Evolutionary conservation across 176 grass and related monocot species (phyloP).

Genomic region (Stipa capillata): DNA sequence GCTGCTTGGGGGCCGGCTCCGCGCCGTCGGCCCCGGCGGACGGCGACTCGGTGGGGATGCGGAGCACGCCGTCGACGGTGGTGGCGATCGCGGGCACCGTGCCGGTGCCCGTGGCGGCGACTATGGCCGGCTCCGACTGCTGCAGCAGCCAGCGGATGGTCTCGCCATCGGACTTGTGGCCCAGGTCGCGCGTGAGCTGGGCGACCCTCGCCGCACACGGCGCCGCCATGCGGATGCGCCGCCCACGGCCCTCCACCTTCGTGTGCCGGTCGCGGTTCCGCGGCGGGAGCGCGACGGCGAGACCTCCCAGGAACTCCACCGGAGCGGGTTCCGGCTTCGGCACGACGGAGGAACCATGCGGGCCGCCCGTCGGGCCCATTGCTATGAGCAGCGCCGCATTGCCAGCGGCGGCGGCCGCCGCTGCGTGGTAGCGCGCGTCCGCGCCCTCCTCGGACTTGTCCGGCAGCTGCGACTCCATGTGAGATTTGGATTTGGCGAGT

Average conservation of each 20-base stretch:
- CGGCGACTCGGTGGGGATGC: conserved; percentile 52
- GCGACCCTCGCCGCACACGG: conserved; percentile 60
- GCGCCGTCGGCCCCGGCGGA: background rate
- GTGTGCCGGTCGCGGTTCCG: conserved; percentile 79
- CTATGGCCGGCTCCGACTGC: conserved; percentile 75
- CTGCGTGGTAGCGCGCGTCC: background rate
- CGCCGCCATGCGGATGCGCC: conserved; percentile 79
- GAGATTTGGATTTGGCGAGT: conserved; percentile 11
- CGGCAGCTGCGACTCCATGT: conserved; percentile 24
- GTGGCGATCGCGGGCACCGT: conserved; percentile 77
- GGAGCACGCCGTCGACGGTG: conserved; percentile 56
- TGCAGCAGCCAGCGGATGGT: conserved; percentile 88
- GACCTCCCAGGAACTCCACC: conserved; percentile 37
- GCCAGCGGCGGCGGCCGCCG: background rate
- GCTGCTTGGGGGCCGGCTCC: conserved; percentile 32
- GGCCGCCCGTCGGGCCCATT: background rate
- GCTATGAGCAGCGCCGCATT: background rate
- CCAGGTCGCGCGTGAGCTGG: conserved; percentile 65
- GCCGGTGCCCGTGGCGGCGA: conserved; percentile 79
- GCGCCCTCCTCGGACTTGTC: conserved; percentile 21
- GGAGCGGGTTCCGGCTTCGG: conserved; percentile 61
- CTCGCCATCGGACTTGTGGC: conserved; percentile 84
- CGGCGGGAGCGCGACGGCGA: conserved; percentile 31
- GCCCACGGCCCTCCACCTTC: conserved; percentile 88
- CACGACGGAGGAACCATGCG: conserved; percentile 29